Evolutionary conservation across 768 basidiomycete species (phyloP).

Genomic region (Mycena latifolia): DNA sequence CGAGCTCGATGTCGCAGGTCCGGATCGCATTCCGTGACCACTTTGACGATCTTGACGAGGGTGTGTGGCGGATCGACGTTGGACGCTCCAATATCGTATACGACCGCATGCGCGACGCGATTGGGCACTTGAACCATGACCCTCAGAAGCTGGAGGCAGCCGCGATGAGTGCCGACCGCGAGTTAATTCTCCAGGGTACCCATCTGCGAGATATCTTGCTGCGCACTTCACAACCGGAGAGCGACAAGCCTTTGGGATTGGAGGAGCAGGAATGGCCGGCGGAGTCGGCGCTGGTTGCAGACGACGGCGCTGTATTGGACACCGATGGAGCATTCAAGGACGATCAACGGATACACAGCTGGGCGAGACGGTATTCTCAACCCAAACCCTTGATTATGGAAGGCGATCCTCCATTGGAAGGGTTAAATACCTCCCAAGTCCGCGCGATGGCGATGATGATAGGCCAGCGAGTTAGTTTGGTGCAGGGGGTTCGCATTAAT

Average conservation of each 20-base stretch:
- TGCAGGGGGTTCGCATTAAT: conserved; percentile 80
- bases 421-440: conserved; percentile 82
- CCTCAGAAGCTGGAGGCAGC: conserved; percentile 55
- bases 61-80: conserved; percentile 77
- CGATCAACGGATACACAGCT: conserved; percentile 84
- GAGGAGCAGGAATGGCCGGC: background rate
- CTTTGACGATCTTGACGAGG: conserved; percentile 55
- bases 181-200: conserved; percentile 78
- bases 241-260: conserved; percentile 14
- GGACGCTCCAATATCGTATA: conserved; percentile 75
- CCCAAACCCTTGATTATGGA: conserved; percentile 73
- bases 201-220: conserved; percentile 79
- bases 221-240: conserved; percentile 59
- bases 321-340: conserved; percentile 68
- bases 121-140: conserved; percentile 68
- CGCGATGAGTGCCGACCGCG: conserved; percentile 47
- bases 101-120: conserved; percentile 77
- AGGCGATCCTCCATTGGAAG: conserved; percentile 78
- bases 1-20: conserved; percentile 63
- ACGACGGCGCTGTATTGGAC: background rate
- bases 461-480: conserved; percentile 79
- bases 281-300: conserved; percentile 2
- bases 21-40: conserved; percentile 68
- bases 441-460: conserved; percentile 91
- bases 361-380: conserved; percentile 78